Conservation (phyloP, 148 eudicot genomes). For the Rhododendron kiyosumense region DNA sequence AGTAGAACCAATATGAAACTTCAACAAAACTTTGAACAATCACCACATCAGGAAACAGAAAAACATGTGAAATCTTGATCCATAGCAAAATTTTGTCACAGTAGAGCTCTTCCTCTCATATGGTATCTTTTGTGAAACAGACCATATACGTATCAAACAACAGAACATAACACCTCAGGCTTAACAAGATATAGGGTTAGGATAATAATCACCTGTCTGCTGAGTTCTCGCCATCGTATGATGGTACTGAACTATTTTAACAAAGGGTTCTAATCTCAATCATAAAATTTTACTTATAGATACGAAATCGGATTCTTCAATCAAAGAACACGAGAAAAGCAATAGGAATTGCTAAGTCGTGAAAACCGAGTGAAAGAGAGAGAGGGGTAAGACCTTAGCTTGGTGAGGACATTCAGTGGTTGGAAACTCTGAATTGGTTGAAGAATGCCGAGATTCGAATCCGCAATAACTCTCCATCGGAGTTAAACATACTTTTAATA, state of each 20-base stretch:
- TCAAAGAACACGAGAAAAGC: no score
- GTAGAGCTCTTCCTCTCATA: neutral
- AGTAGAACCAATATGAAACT: neutral
- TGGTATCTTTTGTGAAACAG: neutral
- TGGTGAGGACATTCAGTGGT: no score
- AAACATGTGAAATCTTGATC: neutral
- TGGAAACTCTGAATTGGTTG: no score
- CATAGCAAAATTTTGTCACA: neutral
- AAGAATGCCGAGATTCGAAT: no score
- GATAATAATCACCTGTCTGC: slow-evolving; percentile 20
- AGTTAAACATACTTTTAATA: no score
- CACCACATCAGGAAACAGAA: neutral
- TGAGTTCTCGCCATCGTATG: slow-evolving; percentile 28
- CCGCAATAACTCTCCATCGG: no score
- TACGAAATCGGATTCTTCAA: no score
- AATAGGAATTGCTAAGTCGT: no score
- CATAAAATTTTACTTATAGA: neutral
- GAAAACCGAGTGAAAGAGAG: no score
- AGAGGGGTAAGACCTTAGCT: no score
- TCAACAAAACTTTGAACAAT: neutral
- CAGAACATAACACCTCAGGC: neutral
- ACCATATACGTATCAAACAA: neutral
- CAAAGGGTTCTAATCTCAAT: neutral
- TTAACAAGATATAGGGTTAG: neutral
- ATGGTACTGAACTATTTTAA: neutral